phyloP scores from a whole-genome alignment of 441 rosid species.

The Jatropha multifida region DNA sequence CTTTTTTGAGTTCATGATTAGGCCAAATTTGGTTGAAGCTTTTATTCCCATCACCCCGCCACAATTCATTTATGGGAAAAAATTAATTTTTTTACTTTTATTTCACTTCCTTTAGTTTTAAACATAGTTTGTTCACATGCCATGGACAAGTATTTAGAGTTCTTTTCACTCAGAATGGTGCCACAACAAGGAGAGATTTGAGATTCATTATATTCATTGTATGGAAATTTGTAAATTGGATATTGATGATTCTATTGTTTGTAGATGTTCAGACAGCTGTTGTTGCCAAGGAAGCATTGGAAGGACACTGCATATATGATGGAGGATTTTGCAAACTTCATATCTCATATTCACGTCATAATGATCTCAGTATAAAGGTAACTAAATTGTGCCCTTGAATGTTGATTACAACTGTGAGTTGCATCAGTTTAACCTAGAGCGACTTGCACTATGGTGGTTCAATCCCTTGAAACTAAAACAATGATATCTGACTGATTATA shows the following conservation, averaged over 20 bases:
- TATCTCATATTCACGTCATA: conserved; percentile 91
- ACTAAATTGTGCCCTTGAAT: not conserved
- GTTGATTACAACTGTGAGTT: not conserved
- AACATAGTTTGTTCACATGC: not conserved
- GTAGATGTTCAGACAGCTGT: conserved; percentile 96
- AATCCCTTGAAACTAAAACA: not conserved
- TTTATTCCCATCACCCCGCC: not conserved
- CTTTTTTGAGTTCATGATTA: not conserved
- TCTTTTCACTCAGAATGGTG: not conserved
- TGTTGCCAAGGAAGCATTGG: conserved; percentile 91
- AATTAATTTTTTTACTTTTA: not conserved
- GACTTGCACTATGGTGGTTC: not conserved
- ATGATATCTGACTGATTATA: not conserved
- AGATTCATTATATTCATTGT: not conserved
- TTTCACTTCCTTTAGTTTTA: not conserved
- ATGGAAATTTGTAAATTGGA: not conserved
- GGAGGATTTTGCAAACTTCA: conserved; percentile 99
- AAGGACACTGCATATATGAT: conserved; percentile 98
- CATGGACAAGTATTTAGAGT: not conserved
- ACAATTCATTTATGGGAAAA: not conserved
- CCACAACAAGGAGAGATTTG: not conserved
- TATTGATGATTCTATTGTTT: conserved; percentile 20
- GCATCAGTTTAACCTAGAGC: not conserved
- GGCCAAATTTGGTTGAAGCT: not conserved
- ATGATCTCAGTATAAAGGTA: conserved; percentile 96